Base-by-base conservation (phyloP, 2,329 filamentous ascomycete species). In the Cladosporium colombiae region DNA sequence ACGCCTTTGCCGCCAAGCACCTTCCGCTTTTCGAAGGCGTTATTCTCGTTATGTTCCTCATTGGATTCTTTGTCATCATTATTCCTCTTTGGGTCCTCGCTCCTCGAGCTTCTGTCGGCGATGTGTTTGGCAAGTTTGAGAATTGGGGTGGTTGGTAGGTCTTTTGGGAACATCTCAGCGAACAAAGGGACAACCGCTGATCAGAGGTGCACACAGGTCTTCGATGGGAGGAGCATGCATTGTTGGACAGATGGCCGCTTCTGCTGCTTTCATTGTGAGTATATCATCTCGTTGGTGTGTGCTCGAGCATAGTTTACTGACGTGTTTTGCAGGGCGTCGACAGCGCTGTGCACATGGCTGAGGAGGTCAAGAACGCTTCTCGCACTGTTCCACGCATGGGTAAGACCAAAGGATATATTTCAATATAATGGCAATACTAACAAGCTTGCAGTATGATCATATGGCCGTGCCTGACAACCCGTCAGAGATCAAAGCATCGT, bases 321-420 rank as follows among this genome's bases (percentile, higher is more conserved):
- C 29, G 33, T 16, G 44, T 44, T 5, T 21, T 16, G 7, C 8
- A 55, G 37, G 67, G 59, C 14, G 57, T 62, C 21, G 59, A 68
- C 31, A 60, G 55, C 18, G 53, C 66, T 25, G 61, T 44, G 4
- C 64, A 66, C 57, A 66, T 71, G 57, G 62, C 71, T 14, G 74
- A 75, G 58, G 74, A 76, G 63, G 73, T 76, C 57, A 69, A 71
- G 31, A 72, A 75, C 56, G 73, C 74, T 16, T 74, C 72, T 27
- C 68, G 69, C 40, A 72, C 70, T 2, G 71, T 76, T 18, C 80
- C 80, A 1, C 71, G 74, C 1, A 64, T 64, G 14, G 49, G 49
- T 52, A 52, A 27, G 49, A 46, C 1, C n/a, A 21, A 21, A 21
- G 7, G 18, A 14, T 10, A 40, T 44, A 21, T 4, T 3, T 11